Base-by-base conservation (phyloP, 2,329 filamentous ascomycete genomes). In the Claviceps cyperi region DNA sequence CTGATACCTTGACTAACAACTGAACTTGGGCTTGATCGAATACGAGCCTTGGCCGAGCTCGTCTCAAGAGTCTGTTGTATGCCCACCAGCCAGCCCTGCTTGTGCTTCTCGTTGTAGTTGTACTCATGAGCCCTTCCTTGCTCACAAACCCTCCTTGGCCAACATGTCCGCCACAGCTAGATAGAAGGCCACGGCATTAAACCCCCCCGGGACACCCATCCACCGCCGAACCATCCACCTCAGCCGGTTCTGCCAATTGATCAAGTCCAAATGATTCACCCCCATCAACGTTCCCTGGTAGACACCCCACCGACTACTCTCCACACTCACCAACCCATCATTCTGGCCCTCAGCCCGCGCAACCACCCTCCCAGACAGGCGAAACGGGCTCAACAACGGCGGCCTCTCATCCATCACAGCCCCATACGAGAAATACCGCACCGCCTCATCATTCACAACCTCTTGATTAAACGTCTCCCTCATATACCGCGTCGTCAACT, bases 161-260 rank as follows among this genome's bases (percentile, higher is more conserved):
- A 87, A 66, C 82, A 85, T 86, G 58, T 86, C 77, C 11, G 74
- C 75, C 58, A 84, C 78, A 52, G 75, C 78, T 2, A 83, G 69
- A 57, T 84, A 84, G 57, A 84, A 82, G 0, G 80, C 80, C 51
- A 83, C 73, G 2, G 80, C 80, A 58, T 83, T 84, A 57, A 84
- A 84, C 15, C 74, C 80, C 51, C 69, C 71, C 56, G 70, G 67
- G 53, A 73, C 69, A 1, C 79, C 79, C 62, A 73, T 67, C 66
- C 68, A 68, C 50, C 70, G 58, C 46, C 82, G 65, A 41, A 77
- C 58, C 40, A 71, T 71, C 71, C 74, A 82, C 47, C 70, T 67
- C 37, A 82, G 53, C 52, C 75, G 66, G 54, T 83, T 84, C 36
- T 75, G 78, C 80, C 80, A 84, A 62, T 84, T 83, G 55, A 84